A percentile compares a stretch with the other conserved stretches of the same genome.
phyloP scores from a whole-genome alignment of 805 yeast genomes.

The Peterozyma toletana region DNA sequence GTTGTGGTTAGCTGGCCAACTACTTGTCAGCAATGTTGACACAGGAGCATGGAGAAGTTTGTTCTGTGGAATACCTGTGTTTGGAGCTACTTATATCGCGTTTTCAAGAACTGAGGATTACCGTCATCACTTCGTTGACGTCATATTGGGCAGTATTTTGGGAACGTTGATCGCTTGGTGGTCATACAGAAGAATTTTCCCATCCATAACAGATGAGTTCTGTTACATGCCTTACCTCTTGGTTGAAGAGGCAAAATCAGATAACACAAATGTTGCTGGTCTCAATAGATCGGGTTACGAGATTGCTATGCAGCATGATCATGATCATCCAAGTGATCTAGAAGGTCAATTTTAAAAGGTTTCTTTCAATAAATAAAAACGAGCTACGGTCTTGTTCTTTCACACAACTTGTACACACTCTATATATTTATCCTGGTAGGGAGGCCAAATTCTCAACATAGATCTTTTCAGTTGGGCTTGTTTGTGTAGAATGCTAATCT shows the following conservation, averaged over 20 bases:
- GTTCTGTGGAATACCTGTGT: constrained; percentile 44
- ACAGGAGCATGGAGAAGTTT: constrained; percentile 60
- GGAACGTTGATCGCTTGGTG: constrained; percentile 58
- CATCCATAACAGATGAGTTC: constrained; percentile 22
- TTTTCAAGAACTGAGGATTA: constrained; percentile 85
- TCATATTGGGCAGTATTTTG: constrained; percentile 60
- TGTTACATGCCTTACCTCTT: constrained; percentile 33
- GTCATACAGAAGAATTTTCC: constrained; percentile 49
- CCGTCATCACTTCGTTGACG: constrained; percentile 88
- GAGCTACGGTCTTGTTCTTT: too few species aligned
- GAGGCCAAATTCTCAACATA: too few species aligned
- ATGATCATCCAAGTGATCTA: neutral
- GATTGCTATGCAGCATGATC: neutral
- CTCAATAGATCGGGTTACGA: neutral
- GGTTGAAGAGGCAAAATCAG: constrained; percentile 10
- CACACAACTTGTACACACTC: too few species aligned
- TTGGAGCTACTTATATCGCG: constrained; percentile 74
- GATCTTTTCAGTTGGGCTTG: too few species aligned
- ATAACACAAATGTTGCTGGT: neutral
- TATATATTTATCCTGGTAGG: too few species aligned
- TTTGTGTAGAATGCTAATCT: too few species aligned
- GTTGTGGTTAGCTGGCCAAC: constrained; percentile 65
- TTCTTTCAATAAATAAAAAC: too few species aligned
- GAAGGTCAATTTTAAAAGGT: too few species aligned
- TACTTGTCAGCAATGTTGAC: constrained; percentile 29